phyloP scores from a whole-genome alignment of 352 stramenopile genomes.

The Pythium pyrilobum region DNA sequence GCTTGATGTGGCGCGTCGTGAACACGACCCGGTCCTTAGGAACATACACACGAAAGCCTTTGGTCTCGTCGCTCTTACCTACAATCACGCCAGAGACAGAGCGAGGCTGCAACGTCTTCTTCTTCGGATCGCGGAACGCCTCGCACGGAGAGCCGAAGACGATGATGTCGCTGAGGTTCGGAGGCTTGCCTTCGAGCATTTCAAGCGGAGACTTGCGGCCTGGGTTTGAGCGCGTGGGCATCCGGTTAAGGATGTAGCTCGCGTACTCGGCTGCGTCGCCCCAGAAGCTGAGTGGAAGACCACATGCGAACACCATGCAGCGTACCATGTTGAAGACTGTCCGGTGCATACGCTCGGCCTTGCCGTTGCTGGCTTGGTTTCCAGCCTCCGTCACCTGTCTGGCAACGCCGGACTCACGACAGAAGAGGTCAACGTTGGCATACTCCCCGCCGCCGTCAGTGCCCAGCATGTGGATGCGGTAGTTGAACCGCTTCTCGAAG shows the following conservation, averaged over 20 bases:
- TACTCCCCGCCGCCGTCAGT: constrained; percentile 23
- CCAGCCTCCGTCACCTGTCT: constrained; percentile 21
- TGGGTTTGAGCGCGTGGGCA: constrained; percentile 13
- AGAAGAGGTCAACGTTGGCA: constrained; percentile 24
- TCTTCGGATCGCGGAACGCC: constrained; percentile 6
- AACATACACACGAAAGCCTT: constrained; percentile 15
- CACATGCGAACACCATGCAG: constrained; percentile 25
- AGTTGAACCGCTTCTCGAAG: constrained; percentile 9
- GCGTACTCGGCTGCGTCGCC: constrained; percentile 22
- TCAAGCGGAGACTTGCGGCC: constrained; percentile 8
- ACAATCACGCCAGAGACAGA: constrained; percentile 12
- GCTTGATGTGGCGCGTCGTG: constrained; percentile 10
- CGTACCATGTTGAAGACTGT: constrained; percentile 25
- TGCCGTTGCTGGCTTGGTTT: constrained; percentile 26
- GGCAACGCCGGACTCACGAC: constrained; percentile 9
- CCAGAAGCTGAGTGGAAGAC: constrained; percentile 21
- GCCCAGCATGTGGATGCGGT: constrained; percentile 1
- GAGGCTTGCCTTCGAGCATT: constrained; percentile 1
- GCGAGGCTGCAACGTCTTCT: constrained; percentile 7
- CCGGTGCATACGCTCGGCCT: constrained; percentile 28
- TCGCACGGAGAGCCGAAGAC: constrained; percentile 18
- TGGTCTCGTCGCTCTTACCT: constrained; percentile 17
- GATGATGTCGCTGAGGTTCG: background rate
- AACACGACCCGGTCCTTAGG: constrained; percentile 7
- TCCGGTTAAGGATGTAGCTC: constrained; percentile 22